These are phyloP conservation scores for Neurospora sp. DNA, from an alignment of 495 filamentous ascomycete species.

Conservation along the genomic window DNA sequence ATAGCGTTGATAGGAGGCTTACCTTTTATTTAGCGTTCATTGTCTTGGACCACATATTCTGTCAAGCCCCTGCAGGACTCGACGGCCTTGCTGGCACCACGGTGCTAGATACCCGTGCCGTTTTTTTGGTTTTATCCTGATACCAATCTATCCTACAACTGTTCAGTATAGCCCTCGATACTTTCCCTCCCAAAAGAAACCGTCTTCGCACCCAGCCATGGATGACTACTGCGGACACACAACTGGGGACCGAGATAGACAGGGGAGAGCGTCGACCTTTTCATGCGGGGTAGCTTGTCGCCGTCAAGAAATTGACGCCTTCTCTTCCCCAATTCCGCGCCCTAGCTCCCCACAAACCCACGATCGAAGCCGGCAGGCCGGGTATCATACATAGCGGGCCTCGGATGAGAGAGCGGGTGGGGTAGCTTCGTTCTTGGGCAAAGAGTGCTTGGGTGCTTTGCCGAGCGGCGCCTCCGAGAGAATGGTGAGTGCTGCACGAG, in stretches of 20 bases:
- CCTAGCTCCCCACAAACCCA: not conserved
- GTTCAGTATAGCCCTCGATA: not conserved
- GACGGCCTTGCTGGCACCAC: not conserved
- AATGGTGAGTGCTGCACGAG: not conserved
- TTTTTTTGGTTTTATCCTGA: not conserved
- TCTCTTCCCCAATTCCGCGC: not conserved
- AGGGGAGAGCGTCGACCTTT: not conserved
- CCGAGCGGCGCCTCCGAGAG: not conserved
- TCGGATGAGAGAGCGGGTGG: constrained; percentile 1
- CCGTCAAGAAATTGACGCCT: not conserved
- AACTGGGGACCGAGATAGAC: not conserved
- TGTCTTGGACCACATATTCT: not conserved
- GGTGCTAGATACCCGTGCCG: not conserved
- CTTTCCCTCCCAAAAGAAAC: too few relatives aligned
- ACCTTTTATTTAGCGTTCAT: not conserved
- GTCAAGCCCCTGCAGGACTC: not conserved
- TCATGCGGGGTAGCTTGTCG: constrained; percentile 5
- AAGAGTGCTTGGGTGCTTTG: not conserved
- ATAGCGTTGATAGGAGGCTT: not conserved
- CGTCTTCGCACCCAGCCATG: not conserved
- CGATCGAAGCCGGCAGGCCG: not conserved
- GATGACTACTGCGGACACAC: not conserved
- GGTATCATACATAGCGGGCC: not conserved
- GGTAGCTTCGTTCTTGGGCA: not conserved
- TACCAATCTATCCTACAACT: not conserved